Conservation (phyloP, 768 basidiomycete genomes). For the Tulasnella sp. region DNA sequence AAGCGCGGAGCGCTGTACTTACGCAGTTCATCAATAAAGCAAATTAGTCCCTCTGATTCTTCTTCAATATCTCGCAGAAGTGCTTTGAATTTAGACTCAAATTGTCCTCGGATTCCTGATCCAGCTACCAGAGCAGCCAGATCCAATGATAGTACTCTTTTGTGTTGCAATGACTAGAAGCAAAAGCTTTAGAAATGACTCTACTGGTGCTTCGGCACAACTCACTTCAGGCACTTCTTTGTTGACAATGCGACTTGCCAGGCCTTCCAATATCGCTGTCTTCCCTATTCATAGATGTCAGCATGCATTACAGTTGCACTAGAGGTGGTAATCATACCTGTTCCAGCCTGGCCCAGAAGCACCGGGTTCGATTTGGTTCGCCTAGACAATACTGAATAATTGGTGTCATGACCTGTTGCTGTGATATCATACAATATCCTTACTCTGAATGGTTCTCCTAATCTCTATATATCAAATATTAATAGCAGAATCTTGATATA, state of each 20-base stretch:
- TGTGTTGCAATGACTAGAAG: slow-evolving; percentile 63
- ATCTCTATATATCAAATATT: slow-evolving; percentile 42
- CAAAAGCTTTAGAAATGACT: not conserved
- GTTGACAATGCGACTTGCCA: slow-evolving; percentile 74
- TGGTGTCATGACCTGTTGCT: not conserved
- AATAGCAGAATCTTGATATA: not conserved
- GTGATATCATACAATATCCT: not conserved
- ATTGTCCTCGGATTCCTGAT: slow-evolving; percentile 82
- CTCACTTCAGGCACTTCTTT: slow-evolving; percentile 83
- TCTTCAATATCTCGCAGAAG: slow-evolving; percentile 83
- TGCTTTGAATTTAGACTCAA: slow-evolving; percentile 88
- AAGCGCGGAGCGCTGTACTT: slow-evolving; percentile 34
- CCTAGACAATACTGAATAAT: slow-evolving; percentile 54
- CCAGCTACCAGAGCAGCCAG: slow-evolving; percentile 76
- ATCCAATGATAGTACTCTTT: slow-evolving; percentile 79
- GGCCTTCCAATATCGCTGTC: slow-evolving; percentile 81
- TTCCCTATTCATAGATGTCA: slow-evolving; percentile 79
- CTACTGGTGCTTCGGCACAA: not conserved
- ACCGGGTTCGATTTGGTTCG: slow-evolving; percentile 90
- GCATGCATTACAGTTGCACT: not conserved
- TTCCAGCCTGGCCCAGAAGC: slow-evolving; percentile 25
- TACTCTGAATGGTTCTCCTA: slow-evolving; percentile 74
- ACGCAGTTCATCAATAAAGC: slow-evolving; percentile 93
- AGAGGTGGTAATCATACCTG: slow-evolving; percentile 26
- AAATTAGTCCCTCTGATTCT: slow-evolving; percentile 52